Evolutionary conservation across 257 asterid species (phyloP), one percentile per base, ranked within the genome.

Genomic region (Striga asiatica): DNA sequence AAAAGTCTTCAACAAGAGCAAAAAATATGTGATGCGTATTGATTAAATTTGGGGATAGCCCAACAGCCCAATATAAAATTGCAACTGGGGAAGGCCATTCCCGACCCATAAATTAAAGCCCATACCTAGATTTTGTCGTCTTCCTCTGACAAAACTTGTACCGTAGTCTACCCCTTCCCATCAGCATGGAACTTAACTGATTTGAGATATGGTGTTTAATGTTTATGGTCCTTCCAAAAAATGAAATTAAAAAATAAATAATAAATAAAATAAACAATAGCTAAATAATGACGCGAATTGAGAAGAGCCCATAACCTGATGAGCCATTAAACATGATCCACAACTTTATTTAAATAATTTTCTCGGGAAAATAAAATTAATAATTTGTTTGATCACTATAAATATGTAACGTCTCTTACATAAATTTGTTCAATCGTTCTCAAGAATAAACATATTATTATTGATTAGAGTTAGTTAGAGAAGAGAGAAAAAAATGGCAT

Each of bases 311-410:
- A 48, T 61, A 13, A 56, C 53, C 54, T 22, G 25, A 45, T 39
- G n/a, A n/a, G n/a, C n/a, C n/a, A n/a, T 28, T 24, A 31, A 39
- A 10, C 41, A 41, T 14, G 24, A 67, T 43, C 24, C 35, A 64
- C 56, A 32, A 6, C 34, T 63, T 51, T 13, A 8, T 47, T 32
- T 19, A 16, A 4, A 37, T 14, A n/a, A 8, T 27, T 60, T 71
- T 63, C 67, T 76, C 61, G 84, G 91, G 78, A 65, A 67, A 56
- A 71, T 78, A 66, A 79, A 66, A 14, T 45, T 64, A 41, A n/a
- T 6, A 14, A 5, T 11, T 1, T 0, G 29, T 18, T 13, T 24
- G 53, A 21, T 5, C 35, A 63, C 63, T 73, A 67, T 73, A 75
- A 56, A 79, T 46, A n/a, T n/a, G n/a, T 23, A 25, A 61, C 34